Base-by-base conservation (phyloP, 208 protist genomes). In the Blechomonas ayalai region DNA sequence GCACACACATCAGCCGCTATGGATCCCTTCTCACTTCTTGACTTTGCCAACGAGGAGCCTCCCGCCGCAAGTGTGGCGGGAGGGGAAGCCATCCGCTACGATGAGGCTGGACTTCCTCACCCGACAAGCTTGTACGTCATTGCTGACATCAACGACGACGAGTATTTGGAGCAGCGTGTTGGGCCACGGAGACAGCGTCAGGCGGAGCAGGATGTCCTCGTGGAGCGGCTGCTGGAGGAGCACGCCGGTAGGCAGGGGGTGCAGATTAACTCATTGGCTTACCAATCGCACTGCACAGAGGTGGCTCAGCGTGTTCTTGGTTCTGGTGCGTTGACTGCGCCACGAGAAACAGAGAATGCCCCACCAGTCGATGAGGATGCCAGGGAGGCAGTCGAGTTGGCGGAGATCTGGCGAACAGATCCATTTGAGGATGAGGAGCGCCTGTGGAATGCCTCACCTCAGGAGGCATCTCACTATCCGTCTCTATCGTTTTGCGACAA, bases 61-160 rank as follows among this genome's bases (percentile, higher is more conserved):
- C n/a, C n/a, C n/a, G n/a, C n/a, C n/a, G n/a, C n/a, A n/a, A n/a
- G n/a, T 25, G 41, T n/a, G 13, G 41, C 8, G 16, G 12, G 22
- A 19, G 29, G 43, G 25, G 22, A 35, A 28, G 18, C 29, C 32
- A 9, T 47, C 16, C 65, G 48, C 10, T 43, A 35, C 13, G 72
- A 80, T 26, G 52, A 43, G 20, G 24, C 54, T 19, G 73, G 67
- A 22, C 72, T 76, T 25, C 27, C 40, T 7, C 75, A 88, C 28
- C 54, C 64, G 4, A 61, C 62, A 9, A 44, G 46, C 4, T 54
- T 67, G 39, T 88, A 82, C 53, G 51, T 63, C 8, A 59, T 88
- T 13, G 62, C 68, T 1, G 75, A 88, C 53, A 86, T 92, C 49
- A 92, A 88, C 52, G 79, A 88, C 48, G 79, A 92, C 33, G 73